Evolutionary conservation across 176 grass and related monocot genomes (phyloP), one percentile per base, ranked within the genome.

Genomic region (Musa beccarii): DNA sequence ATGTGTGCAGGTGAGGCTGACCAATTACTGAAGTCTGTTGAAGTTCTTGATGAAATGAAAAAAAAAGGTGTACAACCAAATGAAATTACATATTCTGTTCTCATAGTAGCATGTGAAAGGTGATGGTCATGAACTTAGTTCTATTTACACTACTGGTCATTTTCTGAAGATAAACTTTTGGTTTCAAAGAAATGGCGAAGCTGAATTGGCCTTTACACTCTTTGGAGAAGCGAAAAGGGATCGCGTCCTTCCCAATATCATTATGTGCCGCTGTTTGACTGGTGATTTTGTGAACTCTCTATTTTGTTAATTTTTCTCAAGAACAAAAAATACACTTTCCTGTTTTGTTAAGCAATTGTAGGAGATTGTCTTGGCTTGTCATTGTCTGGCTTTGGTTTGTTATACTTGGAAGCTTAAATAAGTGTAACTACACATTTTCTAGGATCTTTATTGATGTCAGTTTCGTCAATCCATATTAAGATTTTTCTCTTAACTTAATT

Each of bases 71-170:
- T 93, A 52, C 53, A 49, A 63, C 90, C 94, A 76, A 97, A 97
- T 85, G 81, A 85, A 62, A 97, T 97, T 85, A 97, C 94, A 74
- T 97, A 93, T 82, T 90, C 87, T 12, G 88, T 97, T 29, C 85
- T 97, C 77, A 87, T 89, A 79, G 88, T 93, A 71, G 88, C 84
- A 79, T 97, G 94, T 59, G 90, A 97, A 93, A 97, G 83, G 94
- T 97, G 90, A 83, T 76, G 49, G 28, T 64, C 81, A 25, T 77
- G 59, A 86, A 56, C 51, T 78, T 77, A 23, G 21, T 65, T 82
- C 72, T 80, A 49, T 70, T 79, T 74, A 85, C 53, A 75, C 84
- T 68, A 54, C 25, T 83, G 72, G 17, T 81, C 54, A 55, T 81
- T 49, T 76, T 78, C 61, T 69, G 28, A 73, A 79, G 71, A 83